Percentiles rank a stretch among this genome's conserved stretches.
phyloP scores from a whole-genome alignment of 2,329 filamentous ascomycete genomes.

The Cucurbitaria berberidis region DNA sequence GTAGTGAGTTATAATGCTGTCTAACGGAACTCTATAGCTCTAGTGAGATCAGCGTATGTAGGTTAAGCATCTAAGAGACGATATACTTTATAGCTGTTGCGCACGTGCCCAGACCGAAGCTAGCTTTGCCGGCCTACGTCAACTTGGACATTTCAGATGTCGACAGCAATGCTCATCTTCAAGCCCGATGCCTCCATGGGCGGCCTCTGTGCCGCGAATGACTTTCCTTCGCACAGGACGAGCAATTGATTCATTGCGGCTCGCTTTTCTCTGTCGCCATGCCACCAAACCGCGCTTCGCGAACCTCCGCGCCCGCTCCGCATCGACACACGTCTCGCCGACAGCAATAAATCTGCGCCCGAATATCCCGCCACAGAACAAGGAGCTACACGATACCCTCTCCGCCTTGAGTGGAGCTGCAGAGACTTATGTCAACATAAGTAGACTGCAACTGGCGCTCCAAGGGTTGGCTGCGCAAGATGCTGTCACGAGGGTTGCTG shows the following conservation, averaged over 20 bases:
- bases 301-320: constrained; percentile 39
- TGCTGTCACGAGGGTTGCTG: constrained; percentile 62
- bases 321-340: constrained; percentile 55
- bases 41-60: no score
- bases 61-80: no score
- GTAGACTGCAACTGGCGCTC: constrained; percentile 73
- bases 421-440: constrained; percentile 69
- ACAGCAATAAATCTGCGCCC: constrained; percentile 61
- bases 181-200: constrained; percentile 53
- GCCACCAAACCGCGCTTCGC: constrained; percentile 19
- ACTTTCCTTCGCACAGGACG: constrained; percentile 31
- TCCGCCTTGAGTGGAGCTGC: constrained; percentile 66
- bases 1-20: no score
- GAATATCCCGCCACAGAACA: constrained; percentile 59
- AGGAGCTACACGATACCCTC: constrained; percentile 66
- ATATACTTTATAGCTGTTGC: no score
- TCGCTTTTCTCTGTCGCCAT: constrained; percentile 36
- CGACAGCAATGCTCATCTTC: constrained; percentile 34
- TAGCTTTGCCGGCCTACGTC: constrained; percentile 32
- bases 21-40: no score
- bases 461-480: constrained; percentile 64
- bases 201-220: constrained; percentile 44
- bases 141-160: constrained; percentile 26
- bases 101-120: constrained; percentile 33
- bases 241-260: constrained; percentile 34